Evolutionary conservation across 768 basidiomycete species (phyloP).

Genomic region (Solioccasus polychromus): DNA sequence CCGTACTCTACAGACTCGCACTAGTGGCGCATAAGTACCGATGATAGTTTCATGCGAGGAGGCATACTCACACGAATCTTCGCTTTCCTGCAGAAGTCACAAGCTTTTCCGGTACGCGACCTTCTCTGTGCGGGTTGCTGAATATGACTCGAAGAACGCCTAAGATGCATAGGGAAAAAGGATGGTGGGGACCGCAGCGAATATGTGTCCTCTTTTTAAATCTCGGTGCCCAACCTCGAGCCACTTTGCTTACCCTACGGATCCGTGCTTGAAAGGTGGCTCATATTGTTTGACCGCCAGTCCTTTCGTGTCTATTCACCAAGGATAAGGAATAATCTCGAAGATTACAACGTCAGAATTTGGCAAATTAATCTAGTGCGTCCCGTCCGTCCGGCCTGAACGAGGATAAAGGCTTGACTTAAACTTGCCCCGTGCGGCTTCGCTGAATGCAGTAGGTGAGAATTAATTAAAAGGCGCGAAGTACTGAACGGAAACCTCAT

Average conservation of each 20-base stretch:
- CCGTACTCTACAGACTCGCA: slow-evolving; percentile 19
- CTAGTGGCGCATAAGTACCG: slow-evolving; percentile 11
- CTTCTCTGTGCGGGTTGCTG: slow-evolving; percentile 13
- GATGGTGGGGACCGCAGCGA: slow-evolving; percentile 5
- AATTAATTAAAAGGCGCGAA: slow-evolving; percentile 29
- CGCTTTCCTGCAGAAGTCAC: slow-evolving; percentile 16
- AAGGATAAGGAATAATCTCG: slow-evolving; percentile 5
- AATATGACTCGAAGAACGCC: slow-evolving; percentile 4
- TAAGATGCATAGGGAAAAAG: slow-evolving; percentile 15
- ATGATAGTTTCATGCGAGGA: neutral
- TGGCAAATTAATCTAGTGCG: slow-evolving; percentile 13
- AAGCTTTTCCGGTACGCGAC: slow-evolving; percentile 15
- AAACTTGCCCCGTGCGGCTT: slow-evolving; percentile 9
- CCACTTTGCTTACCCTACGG: slow-evolving; percentile 3
- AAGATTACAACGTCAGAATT: slow-evolving; percentile 14
- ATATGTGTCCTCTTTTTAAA: slow-evolving; percentile 17
- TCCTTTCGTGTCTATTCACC: slow-evolving; percentile 10
- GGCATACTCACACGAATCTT: slow-evolving; percentile 17
- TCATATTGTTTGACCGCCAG: neutral
- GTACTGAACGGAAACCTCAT: slow-evolving; percentile 26
- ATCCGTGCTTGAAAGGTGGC: slow-evolving; percentile 11
- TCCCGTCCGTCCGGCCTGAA: slow-evolving; percentile 10
- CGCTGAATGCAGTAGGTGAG: slow-evolving; percentile 13
- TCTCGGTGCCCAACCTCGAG: slow-evolving; percentile 8
- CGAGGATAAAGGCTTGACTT: slow-evolving; percentile 12